Conservation (phyloP, 345 rosid genomes). For the Geranium rotundifolium region DNA sequence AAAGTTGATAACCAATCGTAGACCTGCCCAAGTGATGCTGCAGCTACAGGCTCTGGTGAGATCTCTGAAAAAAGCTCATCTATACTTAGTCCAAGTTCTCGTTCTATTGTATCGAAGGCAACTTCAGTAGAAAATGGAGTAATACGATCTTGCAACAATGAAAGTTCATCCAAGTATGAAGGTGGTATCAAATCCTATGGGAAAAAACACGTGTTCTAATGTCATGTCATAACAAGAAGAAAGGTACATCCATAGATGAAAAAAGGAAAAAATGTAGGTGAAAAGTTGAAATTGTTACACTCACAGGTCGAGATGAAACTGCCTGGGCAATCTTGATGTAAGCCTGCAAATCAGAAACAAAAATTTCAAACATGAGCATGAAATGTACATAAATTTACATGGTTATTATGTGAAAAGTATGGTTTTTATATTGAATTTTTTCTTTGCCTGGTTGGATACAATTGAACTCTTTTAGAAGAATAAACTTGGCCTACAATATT, state of each 20-base stretch:
- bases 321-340: constrained; percentile 90
- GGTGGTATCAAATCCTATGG: constrained; percentile 82
- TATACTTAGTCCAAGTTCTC: constrained; percentile 63
- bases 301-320: constrained; percentile 83
- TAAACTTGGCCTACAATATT: no score
- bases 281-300: constrained; percentile 10
- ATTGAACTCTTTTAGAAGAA: no score
- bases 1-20: background rate
- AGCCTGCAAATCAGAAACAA: constrained; percentile 40
- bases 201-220: background rate
- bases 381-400: no score
- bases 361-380: background rate
- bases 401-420: no score
- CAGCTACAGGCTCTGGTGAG: constrained; percentile 82
- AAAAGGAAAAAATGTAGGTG: background rate
- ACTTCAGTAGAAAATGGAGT: constrained; percentile 80
- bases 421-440: no score
- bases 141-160: constrained; percentile 77
- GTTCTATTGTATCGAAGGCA: constrained; percentile 65
- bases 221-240: no score
- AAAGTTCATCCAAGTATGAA: constrained; percentile 72
- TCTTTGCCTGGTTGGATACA: no score
- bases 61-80: constrained; percentile 75
- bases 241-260: no score
- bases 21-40: constrained; percentile 97